Conservation (phyloP, 116 monocot genomes). For the Zostera marina region DNA sequence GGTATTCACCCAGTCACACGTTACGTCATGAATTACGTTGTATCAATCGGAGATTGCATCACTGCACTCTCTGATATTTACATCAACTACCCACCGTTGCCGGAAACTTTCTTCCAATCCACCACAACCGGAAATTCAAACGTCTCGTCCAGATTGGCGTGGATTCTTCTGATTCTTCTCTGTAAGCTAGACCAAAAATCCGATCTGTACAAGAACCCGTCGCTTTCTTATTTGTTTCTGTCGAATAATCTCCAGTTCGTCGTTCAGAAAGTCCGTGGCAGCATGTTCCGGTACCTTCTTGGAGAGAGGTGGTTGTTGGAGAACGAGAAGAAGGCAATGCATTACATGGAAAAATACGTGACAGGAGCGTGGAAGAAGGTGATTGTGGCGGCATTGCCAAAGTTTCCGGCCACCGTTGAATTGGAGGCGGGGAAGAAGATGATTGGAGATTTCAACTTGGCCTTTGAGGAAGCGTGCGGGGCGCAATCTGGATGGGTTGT, state of each 20-base stretch:
- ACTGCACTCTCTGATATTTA: conserved; percentile 22
- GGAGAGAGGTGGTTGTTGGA: conserved; percentile 32
- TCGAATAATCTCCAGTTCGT: conserved; percentile 54
- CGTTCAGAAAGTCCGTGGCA: conserved; percentile 20
- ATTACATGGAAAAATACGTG: conserved; percentile 19
- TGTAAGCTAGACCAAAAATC: conserved; percentile 57
- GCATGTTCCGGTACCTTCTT: conserved; percentile 16
- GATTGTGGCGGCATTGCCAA: neutral
- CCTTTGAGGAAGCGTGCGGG: conserved; percentile 24
- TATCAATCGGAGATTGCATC: conserved; percentile 34
- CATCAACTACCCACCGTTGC: conserved; percentile 20
- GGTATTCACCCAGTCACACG: conserved; percentile 41
- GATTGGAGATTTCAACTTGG: conserved; percentile 15
- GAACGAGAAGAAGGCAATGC: conserved; percentile 22
- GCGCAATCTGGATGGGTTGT: conserved; percentile 13
- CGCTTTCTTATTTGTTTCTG: conserved; percentile 47
- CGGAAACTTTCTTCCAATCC: conserved; percentile 14
- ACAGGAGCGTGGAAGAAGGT: conserved; percentile 18
- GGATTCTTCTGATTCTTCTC: conserved; percentile 41
- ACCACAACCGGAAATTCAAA: neutral
- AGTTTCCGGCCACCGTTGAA: neutral
- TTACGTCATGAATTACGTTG: conserved; percentile 50
- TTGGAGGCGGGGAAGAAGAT: conserved; percentile 3
- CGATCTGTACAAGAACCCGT: conserved; percentile 15
- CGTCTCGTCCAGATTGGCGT: conserved; percentile 16